These are phyloP conservation scores for Boletus insuetus DNA, from an alignment of 768 basidiomycete genomes.

Conservation along the genomic window DNA sequence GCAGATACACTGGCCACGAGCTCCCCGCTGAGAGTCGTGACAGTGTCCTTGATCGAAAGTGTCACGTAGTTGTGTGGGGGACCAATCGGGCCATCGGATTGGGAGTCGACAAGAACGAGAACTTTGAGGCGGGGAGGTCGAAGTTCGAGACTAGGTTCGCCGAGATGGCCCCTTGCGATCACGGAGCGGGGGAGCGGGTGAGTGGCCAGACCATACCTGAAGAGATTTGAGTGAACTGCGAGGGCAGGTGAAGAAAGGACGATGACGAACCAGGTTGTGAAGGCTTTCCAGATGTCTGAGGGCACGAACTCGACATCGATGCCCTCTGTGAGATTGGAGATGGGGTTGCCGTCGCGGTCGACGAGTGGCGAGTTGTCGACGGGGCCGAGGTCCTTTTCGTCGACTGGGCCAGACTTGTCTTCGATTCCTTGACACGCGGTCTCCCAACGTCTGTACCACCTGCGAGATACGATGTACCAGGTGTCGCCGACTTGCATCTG, in stretches of 20 bases:
- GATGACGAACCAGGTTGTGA: conserved; percentile 54
- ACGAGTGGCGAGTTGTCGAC: conserved; percentile 73
- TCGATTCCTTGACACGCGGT: conserved; percentile 65
- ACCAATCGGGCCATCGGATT: conserved; percentile 27
- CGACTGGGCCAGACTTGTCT: conserved; percentile 64
- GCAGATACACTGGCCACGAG: conserved; percentile 39
- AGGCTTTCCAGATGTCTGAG: conserved; percentile 62
- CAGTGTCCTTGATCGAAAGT: conserved; percentile 51
- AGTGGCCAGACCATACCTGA: conserved; percentile 68
- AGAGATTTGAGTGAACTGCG: neutral
- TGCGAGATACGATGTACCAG: conserved; percentile 73
- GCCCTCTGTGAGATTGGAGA: conserved; percentile 51
- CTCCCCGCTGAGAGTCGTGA: conserved; percentile 40
- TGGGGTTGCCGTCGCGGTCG: conserved; percentile 47
- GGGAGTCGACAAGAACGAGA: conserved; percentile 39
- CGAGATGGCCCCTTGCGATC: conserved; percentile 53
- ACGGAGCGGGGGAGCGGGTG: conserved; percentile 64
- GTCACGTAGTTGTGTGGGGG: conserved; percentile 37
- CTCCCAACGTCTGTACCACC: conserved; percentile 76
- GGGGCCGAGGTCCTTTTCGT: conserved; percentile 64
- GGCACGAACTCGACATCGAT: conserved; percentile 77
- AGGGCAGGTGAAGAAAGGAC: neutral
- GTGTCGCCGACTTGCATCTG: conserved; percentile 64
- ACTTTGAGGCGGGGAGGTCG: conserved; percentile 65
- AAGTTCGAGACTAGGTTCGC: conserved; percentile 62